phyloP scores from a whole-genome alignment of 2,329 filamentous ascomycete genomes.

The Aspergillus proliferans region DNA sequence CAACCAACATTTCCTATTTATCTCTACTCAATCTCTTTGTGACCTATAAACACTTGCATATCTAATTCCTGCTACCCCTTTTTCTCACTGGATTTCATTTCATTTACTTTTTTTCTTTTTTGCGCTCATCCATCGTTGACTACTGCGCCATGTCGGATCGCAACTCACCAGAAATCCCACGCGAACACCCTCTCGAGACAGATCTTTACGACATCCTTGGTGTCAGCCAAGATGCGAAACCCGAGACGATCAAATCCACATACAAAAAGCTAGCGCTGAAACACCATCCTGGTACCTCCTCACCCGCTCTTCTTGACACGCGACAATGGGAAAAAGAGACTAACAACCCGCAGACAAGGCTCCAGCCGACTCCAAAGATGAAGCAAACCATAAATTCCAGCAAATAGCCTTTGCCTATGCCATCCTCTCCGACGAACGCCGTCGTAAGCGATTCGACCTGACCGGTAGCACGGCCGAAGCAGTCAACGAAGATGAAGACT shows the following conservation, averaged over 20 bases:
- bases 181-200: conserved; percentile 14
- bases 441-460: conserved; percentile 79
- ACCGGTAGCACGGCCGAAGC: conserved; percentile 86
- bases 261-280: conserved; percentile 88
- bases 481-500: conserved; percentile 65
- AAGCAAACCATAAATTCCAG: conserved; percentile 78
- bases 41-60: background rate
- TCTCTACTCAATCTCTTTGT: background rate
- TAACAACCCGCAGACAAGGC: conserved; percentile 63
- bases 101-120: background rate
- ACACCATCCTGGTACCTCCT: conserved; percentile 67
- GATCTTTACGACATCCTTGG: conserved; percentile 72
- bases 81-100: background rate
- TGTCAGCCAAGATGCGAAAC: conserved; percentile 63
- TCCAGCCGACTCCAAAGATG: conserved; percentile 57
- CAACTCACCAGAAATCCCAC: conserved; percentile 1
- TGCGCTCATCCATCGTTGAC: background rate
- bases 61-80: background rate
- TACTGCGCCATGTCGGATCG: background rate
- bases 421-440: conserved; percentile 73
- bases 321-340: background rate
- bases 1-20: background rate
- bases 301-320: background rate
- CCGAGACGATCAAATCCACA: conserved; percentile 76
- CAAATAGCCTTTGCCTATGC: conserved; percentile 90